Conservation (phyloP, 2,329 filamentous ascomycete species). For the Lecanoromycetidae sp. region DNA sequence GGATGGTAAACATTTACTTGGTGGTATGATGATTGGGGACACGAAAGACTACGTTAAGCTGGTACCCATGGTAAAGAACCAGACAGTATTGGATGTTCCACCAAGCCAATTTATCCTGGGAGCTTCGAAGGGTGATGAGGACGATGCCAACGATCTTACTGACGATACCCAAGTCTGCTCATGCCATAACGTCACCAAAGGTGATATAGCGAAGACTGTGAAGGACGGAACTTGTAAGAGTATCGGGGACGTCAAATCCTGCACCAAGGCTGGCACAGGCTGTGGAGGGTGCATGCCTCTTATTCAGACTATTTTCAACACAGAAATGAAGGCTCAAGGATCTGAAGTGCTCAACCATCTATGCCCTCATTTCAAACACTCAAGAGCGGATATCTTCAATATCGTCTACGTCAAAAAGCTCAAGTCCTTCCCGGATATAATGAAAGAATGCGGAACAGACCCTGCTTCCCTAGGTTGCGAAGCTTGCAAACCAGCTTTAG, state of each 20-base stretch:
- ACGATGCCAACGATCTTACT: constrained; percentile 61
- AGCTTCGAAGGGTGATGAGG: constrained; percentile 59
- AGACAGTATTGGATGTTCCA: constrained; percentile 64
- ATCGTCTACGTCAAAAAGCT: constrained; percentile 73
- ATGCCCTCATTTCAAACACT: constrained; percentile 73
- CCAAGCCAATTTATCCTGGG: constrained; percentile 77
- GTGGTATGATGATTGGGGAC: constrained; percentile 97
- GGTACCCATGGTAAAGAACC: constrained; percentile 73
- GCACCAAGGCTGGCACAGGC: constrained; percentile 83
- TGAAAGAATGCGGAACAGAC: constrained; percentile 64
- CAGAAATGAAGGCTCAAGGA: constrained; percentile 72
- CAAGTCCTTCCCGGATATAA: constrained; percentile 60
- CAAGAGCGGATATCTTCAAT: constrained; percentile 78
- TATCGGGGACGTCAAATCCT: constrained; percentile 71
- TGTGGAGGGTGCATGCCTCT: constrained; percentile 86
- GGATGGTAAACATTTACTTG: constrained; percentile 79
- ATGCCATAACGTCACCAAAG: constrained; percentile 85
- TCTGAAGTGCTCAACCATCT: constrained; percentile 78
- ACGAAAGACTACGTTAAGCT: constrained; percentile 83
- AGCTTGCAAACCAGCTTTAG: constrained; percentile 71
- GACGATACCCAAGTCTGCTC: constrained; percentile 86
- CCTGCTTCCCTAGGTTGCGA: constrained; percentile 68
- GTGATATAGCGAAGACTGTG: constrained; percentile 58
- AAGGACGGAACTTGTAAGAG: constrained; percentile 72
- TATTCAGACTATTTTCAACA: constrained; percentile 81